A percentile compares a stretch with the other conserved stretches of the same genome.
Evolutionary conservation across 129 eudicot species (phyloP).

Genomic region (Flaveria ramosissima): DNA sequence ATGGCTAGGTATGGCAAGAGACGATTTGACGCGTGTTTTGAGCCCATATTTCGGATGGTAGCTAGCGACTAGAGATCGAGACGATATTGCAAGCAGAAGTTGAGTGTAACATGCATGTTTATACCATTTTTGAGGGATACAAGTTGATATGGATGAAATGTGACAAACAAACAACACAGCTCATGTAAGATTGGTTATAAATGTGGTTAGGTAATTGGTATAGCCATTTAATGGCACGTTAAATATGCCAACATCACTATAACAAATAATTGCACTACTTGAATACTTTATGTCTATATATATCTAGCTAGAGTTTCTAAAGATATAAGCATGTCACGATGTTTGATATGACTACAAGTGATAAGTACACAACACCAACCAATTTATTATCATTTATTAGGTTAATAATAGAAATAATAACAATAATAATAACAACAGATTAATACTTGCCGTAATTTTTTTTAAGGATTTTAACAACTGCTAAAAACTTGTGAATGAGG

Average conservation of each 20-base stretch:
- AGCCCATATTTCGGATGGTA: background rate
- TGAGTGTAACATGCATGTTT: background rate
- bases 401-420: too few relatives aligned
- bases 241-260: background rate
- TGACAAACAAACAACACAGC: background rate
- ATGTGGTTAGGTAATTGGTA: conserved; percentile 26
- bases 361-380: background rate
- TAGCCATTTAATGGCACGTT: conserved; percentile 14
- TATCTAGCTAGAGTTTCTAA: background rate
- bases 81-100: background rate
- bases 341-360: background rate
- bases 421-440: too few relatives aligned
- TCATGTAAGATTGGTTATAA: conserved; percentile 22
- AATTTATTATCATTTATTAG: too few relatives aligned
- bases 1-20: conserved; percentile 12
- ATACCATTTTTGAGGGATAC: background rate
- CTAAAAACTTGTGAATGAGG: too few relatives aligned
- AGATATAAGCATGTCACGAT: background rate
- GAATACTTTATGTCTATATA: background rate
- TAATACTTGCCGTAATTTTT: too few relatives aligned
- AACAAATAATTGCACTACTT: background rate
- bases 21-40: background rate
- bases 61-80: background rate
- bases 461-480: too few relatives aligned
- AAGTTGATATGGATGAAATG: background rate